Evolutionary conservation across 2,329 filamentous ascomycete genomes (phyloP), one percentile per base, ranked within the genome.

Genomic region (Westerdykella ornata): DNA sequence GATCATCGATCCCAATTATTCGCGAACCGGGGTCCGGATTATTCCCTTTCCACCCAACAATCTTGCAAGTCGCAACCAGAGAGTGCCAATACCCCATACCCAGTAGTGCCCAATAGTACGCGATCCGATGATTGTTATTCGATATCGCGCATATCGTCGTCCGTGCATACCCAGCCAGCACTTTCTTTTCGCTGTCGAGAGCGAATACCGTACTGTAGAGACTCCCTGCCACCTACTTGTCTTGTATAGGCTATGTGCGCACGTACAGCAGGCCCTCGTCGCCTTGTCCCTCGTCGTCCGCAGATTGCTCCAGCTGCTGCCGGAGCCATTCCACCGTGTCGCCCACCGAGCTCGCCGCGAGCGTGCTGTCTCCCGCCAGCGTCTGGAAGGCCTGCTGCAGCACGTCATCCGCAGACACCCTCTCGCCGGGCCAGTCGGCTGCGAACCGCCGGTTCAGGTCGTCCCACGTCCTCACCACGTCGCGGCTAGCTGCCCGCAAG

Each of bases 311-410:
- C 31, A 63, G 42, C 30, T 57, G 52, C 17, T 56, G 53, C 8
- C 47, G 48, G 16, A 64, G 42, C 60, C 60, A 63, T 16, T 45
- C 44, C 41, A 64, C 50, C 3, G 52, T 49, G 18, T 46, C 54
- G 6, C 52, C 56, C 28, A 62, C 62, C 15, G 30, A 14, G 8
- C n/a, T 33, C n/a, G 30, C 16, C n/a, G 30, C 59, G 20, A 52
- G 51, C 12, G 57, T 56, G 40, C 57, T 58, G 41, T 55, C 52
- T 11, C 60, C 60, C 13, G 59, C 61, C n/a, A 64, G 37, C 12
- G 60, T 49, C 19, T 59, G 53, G 34, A 64, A 53, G 0, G 61
- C 60, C 46, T 64, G 60, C 33, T 58, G 50, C 30, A 64, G 44
- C 26, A 64, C 39, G 39, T 62, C 61, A 38, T 64, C 60, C 9